These are phyloP conservation scores for Dunaliella salina DNA, from an alignment of 163 green algal species.

Conservation along the genomic window DNA sequence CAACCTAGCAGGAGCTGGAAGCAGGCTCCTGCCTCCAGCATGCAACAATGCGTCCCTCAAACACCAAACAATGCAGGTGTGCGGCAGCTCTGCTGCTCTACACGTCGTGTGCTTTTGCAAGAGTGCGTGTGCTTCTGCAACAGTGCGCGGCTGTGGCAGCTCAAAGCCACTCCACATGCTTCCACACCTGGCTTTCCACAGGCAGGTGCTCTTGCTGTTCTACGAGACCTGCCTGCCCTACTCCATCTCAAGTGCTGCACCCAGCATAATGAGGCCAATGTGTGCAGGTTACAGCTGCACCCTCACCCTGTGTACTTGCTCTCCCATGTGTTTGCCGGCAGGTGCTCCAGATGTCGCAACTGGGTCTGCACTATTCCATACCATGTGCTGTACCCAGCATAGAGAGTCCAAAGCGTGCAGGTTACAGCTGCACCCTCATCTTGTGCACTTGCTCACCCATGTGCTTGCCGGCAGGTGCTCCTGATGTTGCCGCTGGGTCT, in stretches of 20 bases:
- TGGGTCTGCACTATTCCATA: constrained; percentile 65
- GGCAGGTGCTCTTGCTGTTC: constrained; percentile 63
- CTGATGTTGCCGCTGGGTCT: constrained; percentile 63
- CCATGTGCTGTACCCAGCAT: constrained; percentile 65
- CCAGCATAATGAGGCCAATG: no score
- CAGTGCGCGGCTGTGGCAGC: no score
- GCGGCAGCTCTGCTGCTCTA: no score
- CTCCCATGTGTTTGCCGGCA: constrained; percentile 20
- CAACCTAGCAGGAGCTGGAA: no score
- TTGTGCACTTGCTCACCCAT: not conserved
- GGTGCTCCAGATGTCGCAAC: constrained; percentile 63
- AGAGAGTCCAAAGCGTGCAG: no score
- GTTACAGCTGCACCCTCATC: no score
- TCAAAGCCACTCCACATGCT: not conserved
- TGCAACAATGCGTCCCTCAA: no score
- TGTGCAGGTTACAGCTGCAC: no score
- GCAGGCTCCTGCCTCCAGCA: no score
- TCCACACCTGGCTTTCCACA: not conserved
- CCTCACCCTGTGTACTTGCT: not conserved
- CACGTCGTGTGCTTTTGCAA: no score
- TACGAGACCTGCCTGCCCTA: constrained; percentile 62
- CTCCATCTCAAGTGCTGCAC: constrained; percentile 62
- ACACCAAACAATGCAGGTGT: no score
- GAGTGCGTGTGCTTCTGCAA: no score
- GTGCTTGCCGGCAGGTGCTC: constrained; percentile 43